Conservation (phyloP, 352 stramenopile species). For the Globisporangium takayamanum region DNA sequence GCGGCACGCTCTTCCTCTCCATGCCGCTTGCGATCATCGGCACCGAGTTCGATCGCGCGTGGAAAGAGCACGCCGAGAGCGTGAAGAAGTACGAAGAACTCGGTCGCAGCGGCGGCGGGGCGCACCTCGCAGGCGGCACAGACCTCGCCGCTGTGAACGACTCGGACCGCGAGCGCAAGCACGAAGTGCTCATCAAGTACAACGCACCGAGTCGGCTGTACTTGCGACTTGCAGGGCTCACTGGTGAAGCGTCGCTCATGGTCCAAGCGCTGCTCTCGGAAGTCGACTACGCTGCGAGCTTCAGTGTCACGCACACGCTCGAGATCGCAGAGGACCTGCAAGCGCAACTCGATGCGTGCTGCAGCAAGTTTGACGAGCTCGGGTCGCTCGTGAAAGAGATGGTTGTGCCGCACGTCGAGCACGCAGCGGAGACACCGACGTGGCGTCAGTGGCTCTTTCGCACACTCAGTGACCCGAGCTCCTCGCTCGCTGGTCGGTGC, state of each 20-base stretch:
- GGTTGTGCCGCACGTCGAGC: constrained; percentile 38
- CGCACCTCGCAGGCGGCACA: background rate
- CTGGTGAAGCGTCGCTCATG: constrained; percentile 63
- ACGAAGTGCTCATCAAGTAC: constrained; percentile 78
- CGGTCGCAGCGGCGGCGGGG: constrained; percentile 9
- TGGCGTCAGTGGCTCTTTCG: constrained; percentile 29
- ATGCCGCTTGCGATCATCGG: constrained; percentile 85
- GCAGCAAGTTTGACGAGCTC: constrained; percentile 48
- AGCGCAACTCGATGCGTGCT: constrained; percentile 38
- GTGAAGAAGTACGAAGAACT: constrained; percentile 54
- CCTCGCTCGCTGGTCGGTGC: constrained; percentile 30
- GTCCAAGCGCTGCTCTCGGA: constrained; percentile 45
- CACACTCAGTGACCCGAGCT: constrained; percentile 37
- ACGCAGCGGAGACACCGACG: constrained; percentile 25
- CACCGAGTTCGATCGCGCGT: constrained; percentile 75
- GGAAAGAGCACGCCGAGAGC: constrained; percentile 68
- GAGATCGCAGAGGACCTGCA: constrained; percentile 53
- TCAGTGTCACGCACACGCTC: constrained; percentile 34
- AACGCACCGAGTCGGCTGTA: constrained; percentile 65
- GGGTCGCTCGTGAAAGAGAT: constrained; percentile 58
- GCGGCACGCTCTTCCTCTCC: constrained; percentile 74
- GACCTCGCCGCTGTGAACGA: constrained; percentile 18
- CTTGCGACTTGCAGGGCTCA: constrained; percentile 48
- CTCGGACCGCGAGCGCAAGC: constrained; percentile 41
- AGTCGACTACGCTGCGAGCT: constrained; percentile 20